Percentiles rank a stretch among this genome's conserved stretches.
Conservation (phyloP, 495 filamentous ascomycete genomes). For the Clavariopsis aquatica region DNA sequence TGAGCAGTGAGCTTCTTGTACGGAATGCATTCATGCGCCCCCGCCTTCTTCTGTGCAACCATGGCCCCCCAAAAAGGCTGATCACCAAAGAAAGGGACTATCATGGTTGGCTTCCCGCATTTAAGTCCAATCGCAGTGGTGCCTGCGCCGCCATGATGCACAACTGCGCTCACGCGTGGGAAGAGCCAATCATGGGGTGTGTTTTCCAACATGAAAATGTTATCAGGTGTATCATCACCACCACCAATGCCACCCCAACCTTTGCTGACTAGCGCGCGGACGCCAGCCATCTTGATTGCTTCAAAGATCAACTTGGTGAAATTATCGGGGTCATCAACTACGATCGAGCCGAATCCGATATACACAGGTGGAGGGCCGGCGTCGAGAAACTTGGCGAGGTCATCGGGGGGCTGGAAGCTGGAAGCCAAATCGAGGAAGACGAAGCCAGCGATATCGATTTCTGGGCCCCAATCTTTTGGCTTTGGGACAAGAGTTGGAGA, state of each 20-base stretch:
- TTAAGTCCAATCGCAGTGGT: slow-evolving; percentile 47
- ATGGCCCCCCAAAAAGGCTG: slow-evolving; percentile 84
- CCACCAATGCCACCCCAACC: slow-evolving; percentile 47
- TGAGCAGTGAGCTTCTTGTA: slow-evolving; percentile 68
- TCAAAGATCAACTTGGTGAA: slow-evolving; percentile 47
- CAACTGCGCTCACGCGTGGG: slow-evolving; percentile 42
- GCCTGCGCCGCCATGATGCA: slow-evolving; percentile 48
- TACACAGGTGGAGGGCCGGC: slow-evolving; percentile 45
- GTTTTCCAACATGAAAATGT: slow-evolving; percentile 47
- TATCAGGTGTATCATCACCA: slow-evolving; percentile 37
- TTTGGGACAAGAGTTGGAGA: slow-evolving; percentile 45
- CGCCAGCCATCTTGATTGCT: slow-evolving; percentile 42
- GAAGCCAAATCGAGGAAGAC: slow-evolving; percentile 46
- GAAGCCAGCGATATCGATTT: slow-evolving; percentile 47
- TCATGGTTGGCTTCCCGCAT: slow-evolving; percentile 46
- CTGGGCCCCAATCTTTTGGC: slow-evolving; percentile 46
- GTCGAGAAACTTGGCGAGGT: slow-evolving; percentile 43
- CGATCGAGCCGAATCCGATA: slow-evolving; percentile 48
- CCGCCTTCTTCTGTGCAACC: slow-evolving; percentile 65
- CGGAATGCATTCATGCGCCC: slow-evolving; percentile 65
- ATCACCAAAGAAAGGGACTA: slow-evolving; percentile 49
- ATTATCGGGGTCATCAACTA: slow-evolving; percentile 46
- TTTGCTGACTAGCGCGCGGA: slow-evolving; percentile 46
- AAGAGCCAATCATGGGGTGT: slow-evolving; percentile 49
- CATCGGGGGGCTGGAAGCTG: slow-evolving; percentile 43